A percentile compares a stretch with the other conserved stretches of the same genome.
These are phyloP conservation scores for Achlya hypogyna DNA, from an alignment of 352 stramenopile genomes.

Conservation along the genomic window DNA sequence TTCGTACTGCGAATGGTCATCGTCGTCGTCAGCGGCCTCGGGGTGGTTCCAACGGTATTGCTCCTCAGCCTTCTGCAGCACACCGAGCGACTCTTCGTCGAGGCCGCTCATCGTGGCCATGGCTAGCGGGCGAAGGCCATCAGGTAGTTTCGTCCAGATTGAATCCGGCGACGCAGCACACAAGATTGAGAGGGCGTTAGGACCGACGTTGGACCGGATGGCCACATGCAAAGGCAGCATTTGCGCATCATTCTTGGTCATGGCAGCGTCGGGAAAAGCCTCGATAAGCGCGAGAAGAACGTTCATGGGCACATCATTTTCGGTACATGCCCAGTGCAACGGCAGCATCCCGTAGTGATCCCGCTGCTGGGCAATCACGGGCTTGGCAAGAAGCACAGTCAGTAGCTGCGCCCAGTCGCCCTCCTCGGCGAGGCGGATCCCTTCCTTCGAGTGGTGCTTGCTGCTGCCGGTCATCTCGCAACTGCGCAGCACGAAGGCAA, in stretches of 20 bases:
- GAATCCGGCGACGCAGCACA: conserved; percentile 58
- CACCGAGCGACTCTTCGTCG: conserved; percentile 33
- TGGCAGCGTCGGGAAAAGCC: conserved; percentile 60
- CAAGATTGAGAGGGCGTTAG: conserved; percentile 46
- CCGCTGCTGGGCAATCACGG: conserved; percentile 60
- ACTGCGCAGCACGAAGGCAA: neutral
- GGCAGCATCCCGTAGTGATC: conserved; percentile 81
- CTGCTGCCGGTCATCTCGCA: neutral
- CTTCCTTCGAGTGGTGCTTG: conserved; percentile 36
- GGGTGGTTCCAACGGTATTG: conserved; percentile 31
- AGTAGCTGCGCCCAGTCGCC: conserved; percentile 65
- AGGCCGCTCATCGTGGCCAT: conserved; percentile 52
- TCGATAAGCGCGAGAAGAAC: conserved; percentile 52
- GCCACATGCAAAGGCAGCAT: conserved; percentile 79
- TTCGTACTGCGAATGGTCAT: conserved; percentile 30
- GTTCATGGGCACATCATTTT: conserved; percentile 56
- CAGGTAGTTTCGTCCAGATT: conserved; percentile 56
- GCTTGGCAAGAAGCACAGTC: conserved; percentile 40
- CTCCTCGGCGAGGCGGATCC: conserved; percentile 72
- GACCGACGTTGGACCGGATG: conserved; percentile 42
- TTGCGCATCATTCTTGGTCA: conserved; percentile 77
- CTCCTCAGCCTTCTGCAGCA: conserved; percentile 61
- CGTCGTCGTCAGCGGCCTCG: neutral
- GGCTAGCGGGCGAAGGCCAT: conserved; percentile 59
- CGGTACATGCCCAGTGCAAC: conserved; percentile 75